Base-by-base conservation (phyloP, 192 early-diverging fungal genomes). In the Backusella psychrophila region DNA sequence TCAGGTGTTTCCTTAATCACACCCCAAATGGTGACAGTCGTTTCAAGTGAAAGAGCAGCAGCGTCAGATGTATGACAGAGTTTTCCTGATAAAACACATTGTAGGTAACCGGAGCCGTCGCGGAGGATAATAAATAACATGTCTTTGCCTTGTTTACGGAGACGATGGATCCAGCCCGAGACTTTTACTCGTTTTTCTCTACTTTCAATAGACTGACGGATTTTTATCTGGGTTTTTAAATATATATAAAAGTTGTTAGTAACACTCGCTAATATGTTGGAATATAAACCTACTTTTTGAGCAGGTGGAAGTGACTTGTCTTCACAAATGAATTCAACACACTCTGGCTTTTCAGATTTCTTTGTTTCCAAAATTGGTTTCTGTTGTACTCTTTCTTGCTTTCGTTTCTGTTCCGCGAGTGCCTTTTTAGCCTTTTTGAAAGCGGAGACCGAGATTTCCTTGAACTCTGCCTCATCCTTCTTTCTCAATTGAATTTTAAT, bases 71-170 rank as follows among this genome's bases (percentile, higher is more conserved):
- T 94, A 80, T 97, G 94, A 81, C 97, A 99, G 91, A 96, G 89
- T 66, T 87, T 84, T 65, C 94, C 93, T 36, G 89, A 94, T 73
- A 99, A 81, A 36, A 99, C 87, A 81, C 96, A 96, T 83, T 99
- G 98, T 78, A 99, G 79, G 78, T 87, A 97, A 21, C 97, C 98
- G 46, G 93, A 89, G 36, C 98, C 98, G 81, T 99, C 98, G 70
- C 98, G 93, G 63, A 99, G 83, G 31, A 98, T 91, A 11, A 97
- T 68, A 84, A 99, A 99, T 83, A 92, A 92, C 93, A 99, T 93
- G 85, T 96, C 94, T 83, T 95, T 96, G 63, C 98, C 97, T 84
- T 99, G 98, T 46, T 93, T 92, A 71, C 98, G 94, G 77, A 93
- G 86, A 35, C 95, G 91, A 87, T 97, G 96, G 69, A 99, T 96